Base-by-base conservation (phyloP, 768 basidiomycete genomes). In the Dentipellis fragilis region DNA sequence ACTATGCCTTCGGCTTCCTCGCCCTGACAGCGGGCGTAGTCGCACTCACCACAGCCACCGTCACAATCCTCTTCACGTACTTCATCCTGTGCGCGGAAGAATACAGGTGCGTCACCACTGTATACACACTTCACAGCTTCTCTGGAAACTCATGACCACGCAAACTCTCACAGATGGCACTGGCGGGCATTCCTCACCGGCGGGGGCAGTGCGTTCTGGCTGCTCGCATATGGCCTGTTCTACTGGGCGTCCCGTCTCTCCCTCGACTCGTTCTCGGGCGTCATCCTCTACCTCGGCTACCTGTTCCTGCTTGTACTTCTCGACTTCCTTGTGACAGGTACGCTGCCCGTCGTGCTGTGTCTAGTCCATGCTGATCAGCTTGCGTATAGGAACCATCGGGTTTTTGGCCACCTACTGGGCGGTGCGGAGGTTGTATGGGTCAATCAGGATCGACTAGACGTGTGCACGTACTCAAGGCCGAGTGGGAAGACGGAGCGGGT, bases 1-100 rank as follows among this genome's bases (percentile, higher is more conserved):
- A 93, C 72, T 97, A 96, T 67, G 95, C 95, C 10, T 97, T 97
- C 66, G 95, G 95, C 14, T 97, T 97, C 73, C 71, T 97, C 46
- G 88, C 92, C 23, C 72, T 97, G 54, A 94, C 93, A 0, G 87
- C 87, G 51, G 78, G 79, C 12, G 83, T 97, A 29, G 89, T 93
- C 23, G 78, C 78, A 50, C 72, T 97, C 34, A 96, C 93, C 14
- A 87, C 92, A 0, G 94, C 93, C 3, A 95, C 94, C 0, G 88
- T 93, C 40, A 82, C 90, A 4, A 90, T 97, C 59, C 76, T 90
- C 14, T 89, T 89, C 68, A 85, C 85, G 4, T 93, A 98, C 71
- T 96, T 97, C 71, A 76, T 83, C 52, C 78, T 98, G 14, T 97
- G 94, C 59, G 88, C 92, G 6, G 95, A 97, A 68, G 93, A 98